phyloP scores from a whole-genome alignment of 2,329 filamentous ascomycete genomes.

The Aureobasidium vineae region DNA sequence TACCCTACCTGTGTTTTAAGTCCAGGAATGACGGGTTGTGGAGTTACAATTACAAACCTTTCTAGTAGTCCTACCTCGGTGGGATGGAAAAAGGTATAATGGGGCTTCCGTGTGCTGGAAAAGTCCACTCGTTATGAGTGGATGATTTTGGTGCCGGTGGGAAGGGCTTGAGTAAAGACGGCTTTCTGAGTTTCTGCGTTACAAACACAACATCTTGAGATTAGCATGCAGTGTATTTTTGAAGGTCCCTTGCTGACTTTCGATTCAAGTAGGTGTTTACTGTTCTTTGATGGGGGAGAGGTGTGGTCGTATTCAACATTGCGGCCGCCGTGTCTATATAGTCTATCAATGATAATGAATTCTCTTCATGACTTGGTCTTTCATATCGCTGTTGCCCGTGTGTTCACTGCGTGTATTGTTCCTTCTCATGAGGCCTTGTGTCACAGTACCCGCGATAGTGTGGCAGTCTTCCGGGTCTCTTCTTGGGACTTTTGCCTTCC shows the following conservation, averaged over 20 bases:
- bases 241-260: slow-evolving; percentile 15
- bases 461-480: neutral
- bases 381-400: neutral
- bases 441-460: neutral
- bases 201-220: neutral
- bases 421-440: neutral
- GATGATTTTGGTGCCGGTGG: slow-evolving; percentile 38
- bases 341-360: neutral
- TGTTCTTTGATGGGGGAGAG: neutral
- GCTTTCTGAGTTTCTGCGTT: slow-evolving; percentile 38
- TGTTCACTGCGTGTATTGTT: neutral
- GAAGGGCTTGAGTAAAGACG: slow-evolving; percentile 41
- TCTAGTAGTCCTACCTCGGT: too few species aligned
- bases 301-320: slow-evolving; percentile 12
- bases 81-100: slow-evolving; percentile 34
- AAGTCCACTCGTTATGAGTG: slow-evolving; percentile 39
- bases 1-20: slow-evolving; percentile 38
- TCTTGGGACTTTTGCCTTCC: too few species aligned
- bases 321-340: neutral
- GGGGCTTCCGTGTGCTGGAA: slow-evolving; percentile 38
- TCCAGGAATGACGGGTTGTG: slow-evolving; percentile 43
- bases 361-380: neutral
- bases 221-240: neutral
- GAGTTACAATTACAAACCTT: slow-evolving; percentile 34
- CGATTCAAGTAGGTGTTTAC: slow-evolving; percentile 11